phyloP scores from a whole-genome alignment of 108 stramenopile species.

The Fragilariopsis cylindrus region DNA sequence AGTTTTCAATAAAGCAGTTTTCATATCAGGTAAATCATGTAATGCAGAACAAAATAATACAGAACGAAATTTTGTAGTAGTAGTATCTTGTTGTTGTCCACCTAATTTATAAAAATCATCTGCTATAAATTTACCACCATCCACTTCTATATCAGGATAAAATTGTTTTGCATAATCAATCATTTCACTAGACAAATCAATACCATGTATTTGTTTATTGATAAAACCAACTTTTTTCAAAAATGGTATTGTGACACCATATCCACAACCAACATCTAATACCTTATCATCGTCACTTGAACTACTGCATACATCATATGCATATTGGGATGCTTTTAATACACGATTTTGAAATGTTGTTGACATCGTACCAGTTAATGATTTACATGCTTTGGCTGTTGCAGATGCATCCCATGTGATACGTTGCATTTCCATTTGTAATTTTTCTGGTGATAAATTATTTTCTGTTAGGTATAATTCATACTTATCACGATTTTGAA shows the following conservation, averaged over 20 bases:
- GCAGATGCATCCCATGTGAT: slow-evolving; percentile 81
- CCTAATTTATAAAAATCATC: slow-evolving; percentile 46
- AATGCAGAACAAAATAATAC: slow-evolving; percentile 72
- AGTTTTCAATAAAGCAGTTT: slow-evolving; percentile 47
- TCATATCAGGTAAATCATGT: slow-evolving; percentile 70
- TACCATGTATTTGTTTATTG: slow-evolving; percentile 51
- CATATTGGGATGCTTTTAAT: slow-evolving; percentile 46
- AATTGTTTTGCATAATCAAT: slow-evolving; percentile 58
- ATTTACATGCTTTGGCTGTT: slow-evolving; percentile 66
- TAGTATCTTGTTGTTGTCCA: neutral
- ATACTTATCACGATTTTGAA: slow-evolving; percentile 42
- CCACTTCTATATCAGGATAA: slow-evolving; percentile 24
- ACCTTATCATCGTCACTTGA: slow-evolving; percentile 6
- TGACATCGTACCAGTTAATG: slow-evolving; percentile 65
- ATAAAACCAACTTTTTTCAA: slow-evolving; percentile 49
- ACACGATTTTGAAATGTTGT: slow-evolving; percentile 47
- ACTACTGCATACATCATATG: slow-evolving; percentile 32
- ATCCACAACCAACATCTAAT: slow-evolving; percentile 77
- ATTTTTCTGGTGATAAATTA: slow-evolving; percentile 35
- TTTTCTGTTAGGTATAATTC: slow-evolving; percentile 42
- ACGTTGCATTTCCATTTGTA: slow-evolving; percentile 65
- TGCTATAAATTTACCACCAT: slow-evolving; percentile 45
- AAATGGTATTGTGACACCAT: slow-evolving; percentile 60
- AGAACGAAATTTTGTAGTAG: slow-evolving; percentile 41
- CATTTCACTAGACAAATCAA: slow-evolving; percentile 76